Evolutionary conservation across 1,139 yeast genomes (phyloP), one percentile per base, ranked within the genome.

Genomic region (Pichia sp.): DNA sequence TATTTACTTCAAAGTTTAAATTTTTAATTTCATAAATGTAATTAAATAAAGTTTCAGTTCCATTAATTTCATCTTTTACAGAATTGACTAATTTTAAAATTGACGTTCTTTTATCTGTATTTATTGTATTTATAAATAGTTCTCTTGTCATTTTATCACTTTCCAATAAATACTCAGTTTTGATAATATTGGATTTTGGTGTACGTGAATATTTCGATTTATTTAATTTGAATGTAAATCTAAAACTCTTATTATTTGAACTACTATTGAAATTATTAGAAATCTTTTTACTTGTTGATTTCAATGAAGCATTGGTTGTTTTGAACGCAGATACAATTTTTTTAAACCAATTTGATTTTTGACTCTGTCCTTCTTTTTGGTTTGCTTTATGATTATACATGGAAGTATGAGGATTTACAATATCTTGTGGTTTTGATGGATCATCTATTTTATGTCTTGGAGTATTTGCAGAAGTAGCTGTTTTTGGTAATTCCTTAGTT

Each of bases 271-370:
- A 36, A 36, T 36, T 36, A 10, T 10, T 10, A 4, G 41, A 36
- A 36, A 36, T 36, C 18, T 36, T 36, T 25, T 19, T 36, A 11
- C 41, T 36, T 18, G 22, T 36, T 18, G 41, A 36, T 19, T 36
- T 36, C 6, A 36, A 19, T 36, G 41, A 36, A 36, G 19, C 25
- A 19, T 36, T 36, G 1, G 41, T 18, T n/a, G 43, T 47, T 13
- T 28, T 49, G 16, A 56, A 45, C 4, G 56, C 50, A 18, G 46
- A 51, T 10, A 62, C 54, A 9, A 63, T 42, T 43, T 62, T 55
- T 31, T 51, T 55, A 29, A 63, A 55, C 67, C 67, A 63, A 31
- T 55, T 60, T 3, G 65, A 62, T 45, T 61, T 55, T 18, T 54
- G 4, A 9, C 6, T 25, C 8, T 14, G 28, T 10, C 5, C 19